Evolutionary conservation across 2,329 filamentous ascomycete genomes (phyloP), one percentile per base, ranked within the genome.

Genomic region (Fusarium cicatricum): DNA sequence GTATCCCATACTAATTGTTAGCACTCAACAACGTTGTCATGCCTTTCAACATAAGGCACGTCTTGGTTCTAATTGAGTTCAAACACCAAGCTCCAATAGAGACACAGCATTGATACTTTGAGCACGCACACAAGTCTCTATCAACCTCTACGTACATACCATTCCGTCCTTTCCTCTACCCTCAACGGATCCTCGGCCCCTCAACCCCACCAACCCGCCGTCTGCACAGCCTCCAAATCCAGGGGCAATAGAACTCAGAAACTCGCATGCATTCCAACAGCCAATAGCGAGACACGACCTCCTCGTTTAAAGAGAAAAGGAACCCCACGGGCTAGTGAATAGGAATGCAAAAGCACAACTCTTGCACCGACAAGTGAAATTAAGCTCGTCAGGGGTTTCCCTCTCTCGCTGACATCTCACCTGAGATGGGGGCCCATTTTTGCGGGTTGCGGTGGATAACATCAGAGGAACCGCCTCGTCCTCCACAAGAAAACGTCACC

Each of bases 251-350:
- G 33, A 11, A 36, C 10, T 36, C 33, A 26, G 23, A 26, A 21
- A 3, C 23, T 26, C 23, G 23, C 23, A 26, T 26, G 23, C 42
- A 42, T 53, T 54, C 38, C 46, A 45, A 11, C 32, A 33, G 28
- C 59, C 58, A 62, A 62, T 62, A 10, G 23, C 6, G 6, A 37
- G n/a, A 33, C 39, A 38, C 31, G 11, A 7, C 19, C 14, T 14
- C 9, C 15, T 23, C 32, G 14, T 17, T 33, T n/a, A n/a, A n/a
- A n/a, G n/a, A n/a, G n/a, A 9, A 15, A 33, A 38, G 33, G 26
- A 26, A 7, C n/a, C 9, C n/a, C 9, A 4, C 7, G 2, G 15
- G 23, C 26, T 26, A 40, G 7, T 29, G 5, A 16, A 7, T 14
- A 29, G 34, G 45, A 39, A 40, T 28, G 34, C 44, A 33, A 32